A percentile compares a stretch with the other conserved stretches of the same genome.
These are phyloP conservation scores for Dunaliella primolecta DNA, from an alignment of 139 green algal species.

Conservation along the genomic window DNA sequence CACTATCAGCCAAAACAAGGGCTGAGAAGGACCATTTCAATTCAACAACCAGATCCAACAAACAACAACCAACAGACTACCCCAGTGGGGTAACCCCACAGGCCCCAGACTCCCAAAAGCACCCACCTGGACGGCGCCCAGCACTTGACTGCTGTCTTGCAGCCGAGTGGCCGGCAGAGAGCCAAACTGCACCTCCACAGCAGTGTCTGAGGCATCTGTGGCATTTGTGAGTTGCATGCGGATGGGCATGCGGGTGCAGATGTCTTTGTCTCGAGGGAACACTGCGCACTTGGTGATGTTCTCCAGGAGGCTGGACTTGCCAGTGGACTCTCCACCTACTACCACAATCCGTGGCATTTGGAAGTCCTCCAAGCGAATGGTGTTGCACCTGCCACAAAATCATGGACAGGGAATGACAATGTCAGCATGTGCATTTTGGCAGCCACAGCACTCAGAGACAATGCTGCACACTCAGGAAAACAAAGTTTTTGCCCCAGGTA, in stretches of 20 bases:
- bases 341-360: background rate
- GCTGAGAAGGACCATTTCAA: too few relatives aligned
- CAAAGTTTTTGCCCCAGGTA: too few relatives aligned
- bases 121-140: too few relatives aligned
- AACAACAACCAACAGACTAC: too few relatives aligned
- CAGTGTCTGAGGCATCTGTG: background rate
- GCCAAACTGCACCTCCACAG: background rate
- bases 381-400: background rate
- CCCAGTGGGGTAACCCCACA: too few relatives aligned
- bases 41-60: too few relatives aligned
- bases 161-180: background rate
- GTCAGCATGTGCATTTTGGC: background rate
- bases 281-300: background rate
- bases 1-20: too few relatives aligned
- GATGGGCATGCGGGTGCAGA: background rate
- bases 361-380: background rate
- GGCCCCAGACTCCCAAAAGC: too few relatives aligned
- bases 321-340: background rate
- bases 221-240: background rate
- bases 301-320: background rate
- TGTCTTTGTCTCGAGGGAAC: background rate
- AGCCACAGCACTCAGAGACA: background rate
- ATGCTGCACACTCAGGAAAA: too few relatives aligned
- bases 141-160: background rate
- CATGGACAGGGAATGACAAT: background rate